These are phyloP conservation scores for Spiraea crenata DNA, from an alignment of 331 rosid species.

Conservation along the genomic window DNA sequence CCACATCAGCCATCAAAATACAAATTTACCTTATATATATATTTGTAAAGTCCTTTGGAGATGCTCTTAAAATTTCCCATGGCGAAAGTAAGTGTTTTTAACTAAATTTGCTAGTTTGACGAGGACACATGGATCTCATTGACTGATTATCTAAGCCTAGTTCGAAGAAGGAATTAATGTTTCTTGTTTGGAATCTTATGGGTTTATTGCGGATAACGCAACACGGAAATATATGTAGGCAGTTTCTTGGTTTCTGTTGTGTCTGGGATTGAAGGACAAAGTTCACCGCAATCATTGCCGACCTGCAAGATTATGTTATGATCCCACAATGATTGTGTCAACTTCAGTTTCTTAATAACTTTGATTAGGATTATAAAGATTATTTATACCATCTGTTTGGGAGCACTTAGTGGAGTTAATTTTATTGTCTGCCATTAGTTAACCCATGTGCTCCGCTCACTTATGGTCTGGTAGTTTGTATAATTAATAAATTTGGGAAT, in stretches of 20 bases:
- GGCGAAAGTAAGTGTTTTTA: no score
- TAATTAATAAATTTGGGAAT: background rate
- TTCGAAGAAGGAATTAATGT: conserved; percentile 52
- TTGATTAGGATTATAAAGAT: conserved; percentile 23
- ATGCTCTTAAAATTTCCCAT: no score
- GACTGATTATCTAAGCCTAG: conserved; percentile 28
- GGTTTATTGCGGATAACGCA: conserved; percentile 8
- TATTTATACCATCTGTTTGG: conserved; percentile 2
- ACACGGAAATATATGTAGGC: background rate
- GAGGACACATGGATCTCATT: conserved; percentile 31
- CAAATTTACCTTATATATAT: no score
- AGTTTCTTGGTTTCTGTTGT: conserved; percentile 50
- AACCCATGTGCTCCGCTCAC: conserved; percentile 60
- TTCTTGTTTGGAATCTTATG: conserved; percentile 39
- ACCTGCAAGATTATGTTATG: conserved; percentile 52
- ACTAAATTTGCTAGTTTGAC: no score
- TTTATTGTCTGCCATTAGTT: conserved; percentile 31
- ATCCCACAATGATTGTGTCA: conserved; percentile 44
- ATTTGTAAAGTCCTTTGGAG: no score
- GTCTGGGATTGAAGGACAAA: conserved; percentile 56
- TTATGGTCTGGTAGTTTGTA: background rate
- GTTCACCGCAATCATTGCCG: conserved; percentile 52
- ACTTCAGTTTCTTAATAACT: background rate
- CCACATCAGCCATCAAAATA: no score
- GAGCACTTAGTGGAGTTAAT: conserved; percentile 23